phyloP scores from a whole-genome alignment of 768 basidiomycete species.

The Termitomyces heimii region DNA sequence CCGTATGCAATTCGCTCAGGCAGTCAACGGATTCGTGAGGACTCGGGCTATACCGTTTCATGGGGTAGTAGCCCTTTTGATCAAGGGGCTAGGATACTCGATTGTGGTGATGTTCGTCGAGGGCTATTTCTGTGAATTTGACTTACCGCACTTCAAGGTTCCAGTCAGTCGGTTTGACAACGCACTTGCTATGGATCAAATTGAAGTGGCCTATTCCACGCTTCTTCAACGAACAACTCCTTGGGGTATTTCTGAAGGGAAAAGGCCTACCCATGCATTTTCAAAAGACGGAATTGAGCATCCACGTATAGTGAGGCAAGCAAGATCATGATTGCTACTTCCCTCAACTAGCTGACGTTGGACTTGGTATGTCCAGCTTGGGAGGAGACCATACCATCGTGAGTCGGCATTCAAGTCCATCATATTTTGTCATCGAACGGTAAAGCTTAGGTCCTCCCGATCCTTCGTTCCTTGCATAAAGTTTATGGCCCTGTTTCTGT shows the following conservation, averaged over 20 bases:
- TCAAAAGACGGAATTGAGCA: slow-evolving; percentile 58
- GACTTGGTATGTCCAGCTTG: slow-evolving; percentile 32
- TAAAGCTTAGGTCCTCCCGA: slow-evolving; percentile 56
- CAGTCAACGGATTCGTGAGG: slow-evolving; percentile 56
- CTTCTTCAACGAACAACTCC: slow-evolving; percentile 56
- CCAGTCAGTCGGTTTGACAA: slow-evolving; percentile 81
- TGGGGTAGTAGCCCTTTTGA: slow-evolving; percentile 68
- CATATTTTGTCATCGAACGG: background rate
- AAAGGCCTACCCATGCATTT: slow-evolving; percentile 29
- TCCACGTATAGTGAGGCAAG: slow-evolving; percentile 66
- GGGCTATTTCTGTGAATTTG: background rate
- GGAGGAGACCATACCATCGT: slow-evolving; percentile 91
- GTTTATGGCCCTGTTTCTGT: slow-evolving; percentile 79
- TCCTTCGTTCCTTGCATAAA: slow-evolving; percentile 72
- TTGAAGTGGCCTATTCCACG: slow-evolving; percentile 80
- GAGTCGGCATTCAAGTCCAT: slow-evolving; percentile 3
- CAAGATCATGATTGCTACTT: background rate
- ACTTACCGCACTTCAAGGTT: slow-evolving; percentile 34
- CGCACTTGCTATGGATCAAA: slow-evolving; percentile 76
- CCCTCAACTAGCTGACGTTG: background rate
- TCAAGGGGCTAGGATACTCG: slow-evolving; percentile 53
- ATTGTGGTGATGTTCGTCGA: slow-evolving; percentile 73
- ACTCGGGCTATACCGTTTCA: slow-evolving; percentile 60
- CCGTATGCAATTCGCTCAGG: slow-evolving; percentile 82
- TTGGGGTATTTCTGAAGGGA: slow-evolving; percentile 25